Conservation (phyloP, 805 yeast species). For the Komagataella ulmi region DNA sequence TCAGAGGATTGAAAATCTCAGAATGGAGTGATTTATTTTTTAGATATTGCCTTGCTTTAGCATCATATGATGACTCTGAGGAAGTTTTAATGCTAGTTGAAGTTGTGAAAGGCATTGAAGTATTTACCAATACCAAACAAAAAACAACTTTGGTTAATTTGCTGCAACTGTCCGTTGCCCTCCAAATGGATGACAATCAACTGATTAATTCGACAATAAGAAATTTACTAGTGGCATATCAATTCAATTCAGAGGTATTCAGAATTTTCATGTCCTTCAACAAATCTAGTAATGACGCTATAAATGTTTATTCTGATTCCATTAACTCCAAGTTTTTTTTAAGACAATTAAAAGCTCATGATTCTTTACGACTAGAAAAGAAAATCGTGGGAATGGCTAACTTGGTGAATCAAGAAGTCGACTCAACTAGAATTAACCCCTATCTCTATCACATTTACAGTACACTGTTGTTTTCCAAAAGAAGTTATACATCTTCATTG, state of each 20-base stretch:
- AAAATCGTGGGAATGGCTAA: slow-evolving; percentile 72
- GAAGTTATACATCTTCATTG: slow-evolving; percentile 72
- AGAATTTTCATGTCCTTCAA: slow-evolving; percentile 57
- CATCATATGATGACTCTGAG: slow-evolving; percentile 36
- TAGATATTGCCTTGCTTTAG: slow-evolving; percentile 59
- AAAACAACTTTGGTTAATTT: slow-evolving; percentile 48
- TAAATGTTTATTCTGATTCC: slow-evolving; percentile 55
- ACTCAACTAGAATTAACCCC: slow-evolving; percentile 42
- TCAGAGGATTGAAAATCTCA: slow-evolving; percentile 65
- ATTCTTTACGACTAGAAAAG: slow-evolving; percentile 42
- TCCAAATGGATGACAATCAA: slow-evolving; percentile 30
- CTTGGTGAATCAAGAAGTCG: slow-evolving; percentile 40
- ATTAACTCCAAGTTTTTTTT: slow-evolving; percentile 84
- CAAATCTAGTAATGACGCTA: slow-evolving; percentile 43
- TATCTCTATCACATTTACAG: slow-evolving; percentile 57
- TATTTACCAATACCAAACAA: slow-evolving; percentile 54
- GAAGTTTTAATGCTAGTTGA: slow-evolving; percentile 61
- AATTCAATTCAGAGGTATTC: slow-evolving; percentile 59
- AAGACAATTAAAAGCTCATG: slow-evolving; percentile 83
- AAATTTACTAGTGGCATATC: slow-evolving; percentile 49
- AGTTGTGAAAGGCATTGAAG: slow-evolving; percentile 65
- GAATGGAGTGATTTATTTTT: slow-evolving; percentile 81
- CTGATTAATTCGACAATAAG: slow-evolving; percentile 49
- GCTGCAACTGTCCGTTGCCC: slow-evolving; percentile 49
- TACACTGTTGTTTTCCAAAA: slow-evolving; percentile 64